Evolutionary conservation across 257 asterid species (phyloP).

Genomic region (Solanum medicagineum): DNA sequence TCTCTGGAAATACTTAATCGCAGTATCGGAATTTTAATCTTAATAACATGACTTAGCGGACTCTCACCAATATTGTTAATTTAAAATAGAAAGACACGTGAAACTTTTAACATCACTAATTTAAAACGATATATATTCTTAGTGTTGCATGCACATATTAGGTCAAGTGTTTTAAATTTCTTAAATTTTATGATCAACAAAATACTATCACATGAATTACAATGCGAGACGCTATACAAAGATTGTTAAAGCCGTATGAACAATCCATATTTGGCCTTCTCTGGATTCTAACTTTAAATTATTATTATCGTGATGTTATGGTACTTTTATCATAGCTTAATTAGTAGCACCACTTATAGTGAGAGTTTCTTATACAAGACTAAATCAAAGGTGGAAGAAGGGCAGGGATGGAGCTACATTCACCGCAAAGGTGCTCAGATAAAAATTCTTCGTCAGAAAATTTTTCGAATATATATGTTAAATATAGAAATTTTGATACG

Average conservation of each 20-base stretch:
- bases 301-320: neutral
- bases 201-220: neutral
- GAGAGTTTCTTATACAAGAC: neutral
- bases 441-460: too few species aligned
- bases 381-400: neutral
- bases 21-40: neutral
- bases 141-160: neutral
- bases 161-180: neutral
- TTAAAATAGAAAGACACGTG: neutral
- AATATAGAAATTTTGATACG: too few species aligned
- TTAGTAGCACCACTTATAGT: neutral
- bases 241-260: neutral
- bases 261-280: neutral
- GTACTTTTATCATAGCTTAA: neutral
- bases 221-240: neutral
- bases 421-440: too few species aligned
- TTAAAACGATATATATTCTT: neutral
- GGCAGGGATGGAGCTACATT: too few species aligned
- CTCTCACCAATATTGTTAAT: neutral
- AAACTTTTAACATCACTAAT: neutral
- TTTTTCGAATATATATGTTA: too few species aligned
- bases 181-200: neutral
- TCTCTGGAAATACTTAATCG: neutral
- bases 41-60: neutral
- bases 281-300: neutral